Conservation (phyloP, 306 rosid genomes). For the Rosa lucieae region DNA sequence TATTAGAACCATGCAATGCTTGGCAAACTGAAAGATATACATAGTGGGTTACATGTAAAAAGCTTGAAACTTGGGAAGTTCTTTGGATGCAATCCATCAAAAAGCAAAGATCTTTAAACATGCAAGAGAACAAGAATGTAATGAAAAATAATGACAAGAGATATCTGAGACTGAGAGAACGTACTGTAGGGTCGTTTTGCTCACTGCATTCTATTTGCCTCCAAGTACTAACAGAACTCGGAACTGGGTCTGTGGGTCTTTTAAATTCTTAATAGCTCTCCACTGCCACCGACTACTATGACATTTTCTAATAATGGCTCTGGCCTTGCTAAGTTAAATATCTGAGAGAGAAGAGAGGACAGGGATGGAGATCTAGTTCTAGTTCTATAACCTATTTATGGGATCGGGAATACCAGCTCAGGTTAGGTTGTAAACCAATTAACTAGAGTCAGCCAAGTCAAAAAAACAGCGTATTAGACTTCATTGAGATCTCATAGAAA, state of each 20-base stretch:
- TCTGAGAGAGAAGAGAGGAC: neutral
- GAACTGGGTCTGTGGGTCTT: constrained; percentile 1
- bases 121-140: neutral
- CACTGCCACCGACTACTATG: neutral
- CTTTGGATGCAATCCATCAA: neutral
- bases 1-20: neutral
- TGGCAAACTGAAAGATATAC: neutral
- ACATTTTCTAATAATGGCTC: neutral
- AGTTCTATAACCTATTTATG: neutral
- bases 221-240: neutral
- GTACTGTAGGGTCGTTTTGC: neutral
- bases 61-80: neutral
- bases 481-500: neutral
- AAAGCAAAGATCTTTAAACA: neutral
- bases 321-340: neutral
- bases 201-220: constrained; percentile 6
- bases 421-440: neutral
- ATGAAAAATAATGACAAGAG: neutral
- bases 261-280: neutral
- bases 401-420: constrained; percentile 2
- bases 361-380: neutral
- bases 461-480: neutral
- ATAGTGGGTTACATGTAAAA: neutral
- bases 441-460: neutral
- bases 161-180: neutral